These are phyloP conservation scores for Yarrowia phangngaensis DNA, from an alignment of 805 yeast genomes.

Conservation along the genomic window DNA sequence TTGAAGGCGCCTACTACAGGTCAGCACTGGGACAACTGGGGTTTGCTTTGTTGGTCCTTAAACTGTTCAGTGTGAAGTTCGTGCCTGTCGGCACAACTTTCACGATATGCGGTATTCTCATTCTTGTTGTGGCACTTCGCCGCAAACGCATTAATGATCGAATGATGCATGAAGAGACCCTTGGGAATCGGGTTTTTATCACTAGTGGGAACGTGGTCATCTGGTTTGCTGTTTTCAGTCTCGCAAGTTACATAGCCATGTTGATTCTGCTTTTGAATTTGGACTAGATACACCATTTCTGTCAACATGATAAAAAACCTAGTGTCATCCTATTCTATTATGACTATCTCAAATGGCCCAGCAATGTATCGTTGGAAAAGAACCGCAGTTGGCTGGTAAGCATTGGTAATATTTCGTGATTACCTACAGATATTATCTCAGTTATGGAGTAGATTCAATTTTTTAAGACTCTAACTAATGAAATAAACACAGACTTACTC, in stretches of 20 bases:
- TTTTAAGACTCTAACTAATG: too few species aligned
- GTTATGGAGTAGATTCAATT: too few species aligned
- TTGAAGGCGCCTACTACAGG: constrained; percentile 77
- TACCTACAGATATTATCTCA: too few species aligned
- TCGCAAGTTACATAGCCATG: constrained; percentile 11
- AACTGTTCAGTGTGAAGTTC: constrained; percentile 60
- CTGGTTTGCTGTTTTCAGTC: background rate
- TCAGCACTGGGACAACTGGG: constrained; percentile 67
- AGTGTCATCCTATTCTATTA: too few species aligned
- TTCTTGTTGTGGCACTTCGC: constrained; percentile 41
- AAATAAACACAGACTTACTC: too few species aligned
- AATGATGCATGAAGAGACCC: constrained; percentile 22
- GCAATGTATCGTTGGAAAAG: too few species aligned
- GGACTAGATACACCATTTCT: too few species aligned
- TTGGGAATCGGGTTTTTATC: constrained; percentile 9
- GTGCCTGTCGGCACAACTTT: constrained; percentile 63
- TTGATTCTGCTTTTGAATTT: constrained; percentile 3
- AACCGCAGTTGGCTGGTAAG: too few species aligned
- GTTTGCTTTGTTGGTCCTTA: constrained; percentile 60
- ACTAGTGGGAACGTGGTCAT: constrained; percentile 24
- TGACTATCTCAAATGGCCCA: too few species aligned
- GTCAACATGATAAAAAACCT: too few species aligned
- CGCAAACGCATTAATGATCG: constrained; percentile 8
- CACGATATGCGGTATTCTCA: constrained; percentile 54
- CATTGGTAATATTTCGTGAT: too few species aligned